Percentiles rank a stretch among this genome's conserved stretches.
phyloP scores from a whole-genome alignment of 2,329 filamentous ascomycete species.

The Colletotrichum aenigma region DNA sequence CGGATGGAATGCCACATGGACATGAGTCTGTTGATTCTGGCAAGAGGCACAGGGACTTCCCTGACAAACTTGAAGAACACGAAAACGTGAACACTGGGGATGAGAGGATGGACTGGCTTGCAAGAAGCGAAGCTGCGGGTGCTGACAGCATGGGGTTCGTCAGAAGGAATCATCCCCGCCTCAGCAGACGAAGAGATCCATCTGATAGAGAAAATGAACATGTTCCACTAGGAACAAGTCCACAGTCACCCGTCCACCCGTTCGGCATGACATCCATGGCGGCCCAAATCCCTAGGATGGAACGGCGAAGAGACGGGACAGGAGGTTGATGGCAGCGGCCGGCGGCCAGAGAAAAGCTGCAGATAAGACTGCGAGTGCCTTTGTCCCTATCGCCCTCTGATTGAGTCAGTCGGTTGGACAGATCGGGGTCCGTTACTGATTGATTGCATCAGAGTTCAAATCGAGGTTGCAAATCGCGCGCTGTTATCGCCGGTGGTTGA shows the following conservation, averaged over 20 bases:
- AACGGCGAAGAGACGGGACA: background rate
- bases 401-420: background rate
- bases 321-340: background rate
- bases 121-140: background rate
- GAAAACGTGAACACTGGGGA: background rate
- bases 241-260: background rate
- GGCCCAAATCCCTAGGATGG: background rate
- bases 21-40: background rate
- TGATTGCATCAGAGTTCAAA: background rate
- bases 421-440: background rate
- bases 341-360: background rate
- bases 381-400: background rate
- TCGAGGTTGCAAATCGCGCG: constrained; percentile 7
- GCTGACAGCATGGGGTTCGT: background rate
- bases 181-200: background rate
- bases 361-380: background rate
- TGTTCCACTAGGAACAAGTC: background rate
- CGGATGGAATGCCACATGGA: background rate
- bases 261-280: background rate
- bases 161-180: background rate
- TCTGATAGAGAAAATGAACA: background rate
- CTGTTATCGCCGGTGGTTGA: background rate
- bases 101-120: background rate
- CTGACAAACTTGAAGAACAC: background rate
- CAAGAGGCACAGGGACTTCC: background rate